These are phyloP conservation scores for Coprinopsis sp. DNA, from an alignment of 768 basidiomycete species.

Conservation along the genomic window DNA sequence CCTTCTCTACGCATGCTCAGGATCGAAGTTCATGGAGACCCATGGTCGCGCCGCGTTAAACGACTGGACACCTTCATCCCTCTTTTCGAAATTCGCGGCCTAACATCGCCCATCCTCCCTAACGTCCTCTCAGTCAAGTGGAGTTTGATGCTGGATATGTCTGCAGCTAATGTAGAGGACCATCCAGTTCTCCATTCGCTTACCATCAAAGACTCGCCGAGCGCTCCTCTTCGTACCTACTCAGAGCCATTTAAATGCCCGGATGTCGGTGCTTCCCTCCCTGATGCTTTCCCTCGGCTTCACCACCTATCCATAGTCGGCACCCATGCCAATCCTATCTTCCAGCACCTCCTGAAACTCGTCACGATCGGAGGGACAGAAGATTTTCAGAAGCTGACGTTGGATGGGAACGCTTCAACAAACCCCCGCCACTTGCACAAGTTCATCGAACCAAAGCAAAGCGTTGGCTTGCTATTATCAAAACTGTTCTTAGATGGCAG, in stretches of 20 bases:
- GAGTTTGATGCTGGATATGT: not conserved
- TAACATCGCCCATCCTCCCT: slow-evolving; percentile 4
- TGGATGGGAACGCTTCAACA: slow-evolving; percentile 18
- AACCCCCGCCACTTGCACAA: slow-evolving; percentile 26
- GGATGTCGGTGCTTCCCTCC: too few relatives aligned
- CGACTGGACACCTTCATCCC: slow-evolving; percentile 21
- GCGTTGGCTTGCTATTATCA: slow-evolving; percentile 14
- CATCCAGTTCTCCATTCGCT: not conserved
- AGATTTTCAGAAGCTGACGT: slow-evolving; percentile 18
- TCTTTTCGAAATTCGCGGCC: slow-evolving; percentile 18
- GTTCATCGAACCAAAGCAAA: slow-evolving; percentile 16
- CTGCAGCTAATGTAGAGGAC: not conserved
- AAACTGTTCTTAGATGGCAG: slow-evolving; percentile 19
- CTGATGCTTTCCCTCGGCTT: slow-evolving; percentile 23
- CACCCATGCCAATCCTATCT: slow-evolving; percentile 20
- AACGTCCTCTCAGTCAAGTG: not conserved
- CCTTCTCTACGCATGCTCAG: slow-evolving; percentile 21
- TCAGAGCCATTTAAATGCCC: slow-evolving; percentile 8
- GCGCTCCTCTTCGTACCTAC: slow-evolving; percentile 14
- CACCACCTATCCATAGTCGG: slow-evolving; percentile 19
- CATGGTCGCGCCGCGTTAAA: slow-evolving; percentile 3
- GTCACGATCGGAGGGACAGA: not conserved
- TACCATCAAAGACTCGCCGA: slow-evolving; percentile 15
- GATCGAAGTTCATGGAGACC: slow-evolving; percentile 14
- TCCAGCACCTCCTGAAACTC: slow-evolving; percentile 20